Conservation (phyloP, 2,329 filamentous ascomycete genomes). For the Dichotomopilus funicola region DNA sequence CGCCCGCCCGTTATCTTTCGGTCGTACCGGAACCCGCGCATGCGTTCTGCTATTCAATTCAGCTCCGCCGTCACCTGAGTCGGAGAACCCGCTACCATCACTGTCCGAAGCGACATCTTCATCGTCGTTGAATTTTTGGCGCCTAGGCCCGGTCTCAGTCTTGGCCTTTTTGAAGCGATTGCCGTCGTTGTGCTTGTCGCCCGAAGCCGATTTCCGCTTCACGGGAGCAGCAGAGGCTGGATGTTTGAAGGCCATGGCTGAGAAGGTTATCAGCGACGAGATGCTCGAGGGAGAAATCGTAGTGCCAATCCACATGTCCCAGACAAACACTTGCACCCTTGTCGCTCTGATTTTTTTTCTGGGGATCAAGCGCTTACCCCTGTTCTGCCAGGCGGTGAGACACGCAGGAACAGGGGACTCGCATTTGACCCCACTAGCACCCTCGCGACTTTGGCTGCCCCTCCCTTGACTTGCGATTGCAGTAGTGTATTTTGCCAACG, state of each 20-base stretch:
- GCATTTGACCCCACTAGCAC: constrained; percentile 9
- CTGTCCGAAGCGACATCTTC: constrained; percentile 33
- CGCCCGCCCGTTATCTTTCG: constrained; percentile 23
- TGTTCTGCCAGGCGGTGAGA: constrained; percentile 20
- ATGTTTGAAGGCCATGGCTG: constrained; percentile 44
- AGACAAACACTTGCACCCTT: neutral
- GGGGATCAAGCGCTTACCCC: constrained; percentile 7
- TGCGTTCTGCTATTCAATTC: constrained; percentile 30
- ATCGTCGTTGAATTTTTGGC: constrained; percentile 30
- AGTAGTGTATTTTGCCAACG: neutral
- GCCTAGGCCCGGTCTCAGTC: constrained; percentile 29
- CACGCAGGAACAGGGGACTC: neutral
- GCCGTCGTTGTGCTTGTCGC: constrained; percentile 37
- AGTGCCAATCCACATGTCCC: neutral
- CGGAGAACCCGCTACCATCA: constrained; percentile 35
- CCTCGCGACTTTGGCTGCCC: constrained; percentile 4
- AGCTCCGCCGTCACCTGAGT: constrained; percentile 49
- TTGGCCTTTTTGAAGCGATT: constrained; percentile 47
- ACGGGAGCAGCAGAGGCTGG: constrained; percentile 38
- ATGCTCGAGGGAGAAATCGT: neutral
- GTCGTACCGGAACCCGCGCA: constrained; percentile 24
- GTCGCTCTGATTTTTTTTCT: constrained; percentile 15
- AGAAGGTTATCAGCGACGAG: neutral
- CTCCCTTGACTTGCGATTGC: constrained; percentile 1
- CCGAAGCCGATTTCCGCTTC: constrained; percentile 51